Conservation (phyloP, 257 asterid genomes). For the Verbascum thapsus region DNA sequence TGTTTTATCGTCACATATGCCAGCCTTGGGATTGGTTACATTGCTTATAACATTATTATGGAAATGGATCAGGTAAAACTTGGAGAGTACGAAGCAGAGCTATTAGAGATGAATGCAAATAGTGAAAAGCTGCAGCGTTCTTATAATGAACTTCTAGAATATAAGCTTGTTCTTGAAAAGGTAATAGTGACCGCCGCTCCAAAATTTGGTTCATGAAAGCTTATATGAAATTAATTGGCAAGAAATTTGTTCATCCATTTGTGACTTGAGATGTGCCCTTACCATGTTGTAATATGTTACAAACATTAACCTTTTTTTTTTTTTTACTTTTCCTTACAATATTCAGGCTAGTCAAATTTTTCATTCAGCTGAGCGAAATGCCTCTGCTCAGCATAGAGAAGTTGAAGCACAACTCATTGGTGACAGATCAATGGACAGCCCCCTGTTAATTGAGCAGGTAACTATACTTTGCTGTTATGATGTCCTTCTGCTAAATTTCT, state of each 20-base stretch:
- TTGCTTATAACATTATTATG: neutral
- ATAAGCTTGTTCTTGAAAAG: constrained; percentile 63
- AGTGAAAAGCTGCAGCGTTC: constrained; percentile 55
- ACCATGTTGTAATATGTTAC: constrained; percentile 3
- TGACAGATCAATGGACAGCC: constrained; percentile 62
- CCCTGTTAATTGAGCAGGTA: constrained; percentile 66
- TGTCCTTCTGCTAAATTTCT: neutral
- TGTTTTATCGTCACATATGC: neutral
- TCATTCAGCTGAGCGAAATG: constrained; percentile 58
- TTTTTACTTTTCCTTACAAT: constrained; percentile 19
- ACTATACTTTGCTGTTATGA: constrained; percentile 18
- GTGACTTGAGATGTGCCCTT: neutral
- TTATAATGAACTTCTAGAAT: constrained; percentile 63
- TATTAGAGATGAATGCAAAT: constrained; percentile 64
- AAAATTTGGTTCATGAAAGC: neutral
- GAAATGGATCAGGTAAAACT: constrained; percentile 50
- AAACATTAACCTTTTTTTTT: neutral
- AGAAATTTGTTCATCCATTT: neutral
- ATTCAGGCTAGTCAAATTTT: constrained; percentile 64
- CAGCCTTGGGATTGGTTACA: constrained; percentile 8
- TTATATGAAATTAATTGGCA: neutral
- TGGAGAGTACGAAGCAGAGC: constrained; percentile 62
- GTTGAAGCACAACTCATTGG: constrained; percentile 39
- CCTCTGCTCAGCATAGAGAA: constrained; percentile 51
- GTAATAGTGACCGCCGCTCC: constrained; percentile 33